Evolutionary conservation across 2,329 filamentous ascomycete genomes (phyloP).

Genomic region (Gyromitra esculenta): DNA sequence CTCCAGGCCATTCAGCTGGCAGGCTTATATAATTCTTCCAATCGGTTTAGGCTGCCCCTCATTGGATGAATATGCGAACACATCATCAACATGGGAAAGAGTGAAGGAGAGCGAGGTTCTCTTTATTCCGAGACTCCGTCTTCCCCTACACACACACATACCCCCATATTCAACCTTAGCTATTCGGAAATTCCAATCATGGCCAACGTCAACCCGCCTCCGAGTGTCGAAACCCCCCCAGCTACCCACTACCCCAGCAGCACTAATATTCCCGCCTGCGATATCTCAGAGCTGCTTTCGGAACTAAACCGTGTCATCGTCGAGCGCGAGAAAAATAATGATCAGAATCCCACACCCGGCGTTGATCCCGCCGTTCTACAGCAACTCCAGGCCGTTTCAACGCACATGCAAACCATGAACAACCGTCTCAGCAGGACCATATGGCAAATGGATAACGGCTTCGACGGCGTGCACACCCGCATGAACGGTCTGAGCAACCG

Average conservation of each 20-base stretch:
- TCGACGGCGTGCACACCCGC: conserved; percentile 23
- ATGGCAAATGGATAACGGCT: conserved; percentile 42
- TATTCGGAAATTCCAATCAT: conserved; percentile 30
- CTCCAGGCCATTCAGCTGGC: conserved; percentile 6
- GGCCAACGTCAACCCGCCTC: conserved; percentile 15
- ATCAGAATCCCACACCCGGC: conserved; percentile 8
- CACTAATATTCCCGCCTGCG: conserved; percentile 7
- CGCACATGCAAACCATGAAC: conserved; percentile 46
- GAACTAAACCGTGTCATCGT: conserved; percentile 33
- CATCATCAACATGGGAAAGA: conserved; percentile 25
- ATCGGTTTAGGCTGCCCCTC: background rate
- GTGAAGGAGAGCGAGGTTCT: conserved; percentile 2
- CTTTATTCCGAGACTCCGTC: conserved; percentile 9
- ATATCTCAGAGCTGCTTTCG: conserved; percentile 34
- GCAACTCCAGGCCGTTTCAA: conserved; percentile 39
- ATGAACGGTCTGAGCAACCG: conserved; percentile 29
- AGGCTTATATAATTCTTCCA: conserved; percentile 44
- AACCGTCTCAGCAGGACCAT: conserved; percentile 27
- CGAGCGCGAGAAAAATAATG: conserved; percentile 36
- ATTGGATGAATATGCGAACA: conserved; percentile 38
- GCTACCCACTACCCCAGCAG: background rate
- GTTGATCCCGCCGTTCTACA: conserved; percentile 42
- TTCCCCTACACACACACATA: background rate
- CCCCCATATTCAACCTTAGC: background rate
- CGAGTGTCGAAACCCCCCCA: conserved; percentile 26